phyloP scores from a whole-genome alignment of 148 eudicot genomes.

The Rhododendron ovatum region DNA sequence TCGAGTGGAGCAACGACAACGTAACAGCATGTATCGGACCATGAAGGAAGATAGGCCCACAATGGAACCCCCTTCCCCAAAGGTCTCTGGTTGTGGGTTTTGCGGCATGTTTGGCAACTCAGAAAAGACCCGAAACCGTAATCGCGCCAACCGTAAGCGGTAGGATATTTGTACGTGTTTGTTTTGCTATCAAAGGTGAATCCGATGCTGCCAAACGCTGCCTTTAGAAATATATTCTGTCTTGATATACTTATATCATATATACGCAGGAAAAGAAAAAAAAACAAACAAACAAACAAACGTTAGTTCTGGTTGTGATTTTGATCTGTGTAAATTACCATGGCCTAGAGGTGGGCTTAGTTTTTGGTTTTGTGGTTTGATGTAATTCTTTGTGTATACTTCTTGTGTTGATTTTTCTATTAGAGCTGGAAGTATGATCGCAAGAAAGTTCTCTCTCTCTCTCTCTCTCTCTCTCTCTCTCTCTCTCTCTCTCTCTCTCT shows the following conservation, averaged over 20 bases:
- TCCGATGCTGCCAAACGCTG: not conserved
- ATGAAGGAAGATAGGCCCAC: slow-evolving; percentile 34
- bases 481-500: no score
- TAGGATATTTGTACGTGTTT: not conserved
- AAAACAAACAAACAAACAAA: no score
- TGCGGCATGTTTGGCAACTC: slow-evolving; percentile 48
- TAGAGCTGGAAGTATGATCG: not conserved
- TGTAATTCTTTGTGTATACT: not conserved
- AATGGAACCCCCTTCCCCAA: slow-evolving; percentile 83
- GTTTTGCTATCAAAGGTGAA: not conserved
- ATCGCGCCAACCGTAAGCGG: slow-evolving; percentile 15
- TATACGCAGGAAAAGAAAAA: not conserved
- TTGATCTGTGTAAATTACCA: not conserved
- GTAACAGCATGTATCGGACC: slow-evolving; percentile 23
- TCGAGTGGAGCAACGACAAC: slow-evolving; percentile 24
- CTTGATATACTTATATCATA: not conserved
- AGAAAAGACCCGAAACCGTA: not conserved
- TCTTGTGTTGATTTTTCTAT: not conserved
- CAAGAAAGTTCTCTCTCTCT: not conserved
- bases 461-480: not conserved
- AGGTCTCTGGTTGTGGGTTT: slow-evolving; percentile 58
- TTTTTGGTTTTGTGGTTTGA: not conserved
- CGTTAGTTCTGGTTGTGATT: not conserved
- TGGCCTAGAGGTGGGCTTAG: not conserved
- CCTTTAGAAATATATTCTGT: not conserved